Percentiles rank a stretch among this genome's conserved stretches.
phyloP scores from a whole-genome alignment of 768 basidiomycete genomes.

The Hemileccinum impolitum region DNA sequence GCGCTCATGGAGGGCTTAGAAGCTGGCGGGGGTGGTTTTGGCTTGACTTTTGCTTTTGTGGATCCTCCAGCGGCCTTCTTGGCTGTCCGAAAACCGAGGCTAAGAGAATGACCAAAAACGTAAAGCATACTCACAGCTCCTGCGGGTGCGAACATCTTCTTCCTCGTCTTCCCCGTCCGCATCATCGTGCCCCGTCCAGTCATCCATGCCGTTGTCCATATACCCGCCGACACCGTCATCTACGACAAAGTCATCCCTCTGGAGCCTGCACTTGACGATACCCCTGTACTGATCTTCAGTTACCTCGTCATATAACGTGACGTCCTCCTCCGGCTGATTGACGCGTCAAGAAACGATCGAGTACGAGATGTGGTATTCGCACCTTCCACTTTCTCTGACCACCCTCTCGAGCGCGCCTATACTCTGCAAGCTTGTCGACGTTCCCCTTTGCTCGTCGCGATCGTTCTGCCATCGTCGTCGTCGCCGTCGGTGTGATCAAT shows the following conservation, averaged over 20 bases:
- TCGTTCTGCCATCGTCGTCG: constrained; percentile 24
- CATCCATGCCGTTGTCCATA: constrained; percentile 95
- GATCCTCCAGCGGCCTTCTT: constrained; percentile 20
- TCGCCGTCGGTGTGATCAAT: neutral
- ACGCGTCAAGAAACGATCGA: constrained; percentile 23
- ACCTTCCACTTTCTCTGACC: constrained; percentile 61
- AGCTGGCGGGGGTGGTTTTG: constrained; percentile 47
- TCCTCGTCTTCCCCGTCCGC: constrained; percentile 54
- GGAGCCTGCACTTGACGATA: constrained; percentile 80
- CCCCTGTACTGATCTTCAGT: constrained; percentile 83
- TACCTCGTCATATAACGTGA: constrained; percentile 82
- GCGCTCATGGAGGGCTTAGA: constrained; percentile 66
- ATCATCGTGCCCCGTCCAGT: constrained; percentile 67
- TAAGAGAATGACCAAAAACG: neutral
- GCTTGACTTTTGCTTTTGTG: constrained; percentile 37
- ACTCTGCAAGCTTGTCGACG: constrained; percentile 52
- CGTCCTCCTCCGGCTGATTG: constrained; percentile 51
- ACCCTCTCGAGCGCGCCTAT: constrained; percentile 57
- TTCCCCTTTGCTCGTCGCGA: constrained; percentile 24
- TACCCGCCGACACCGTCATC: constrained; percentile 93
- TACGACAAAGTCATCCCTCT: constrained; percentile 89
- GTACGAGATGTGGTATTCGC: constrained; percentile 10
- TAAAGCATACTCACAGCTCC: constrained; percentile 35
- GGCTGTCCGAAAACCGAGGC: constrained; percentile 17
- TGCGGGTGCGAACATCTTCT: constrained; percentile 33